Percentiles rank a stretch among this genome's conserved stretches.
Evolutionary conservation across 148 eudicot species (phyloP).

Genomic region (Fagopyrum esculentum): DNA sequence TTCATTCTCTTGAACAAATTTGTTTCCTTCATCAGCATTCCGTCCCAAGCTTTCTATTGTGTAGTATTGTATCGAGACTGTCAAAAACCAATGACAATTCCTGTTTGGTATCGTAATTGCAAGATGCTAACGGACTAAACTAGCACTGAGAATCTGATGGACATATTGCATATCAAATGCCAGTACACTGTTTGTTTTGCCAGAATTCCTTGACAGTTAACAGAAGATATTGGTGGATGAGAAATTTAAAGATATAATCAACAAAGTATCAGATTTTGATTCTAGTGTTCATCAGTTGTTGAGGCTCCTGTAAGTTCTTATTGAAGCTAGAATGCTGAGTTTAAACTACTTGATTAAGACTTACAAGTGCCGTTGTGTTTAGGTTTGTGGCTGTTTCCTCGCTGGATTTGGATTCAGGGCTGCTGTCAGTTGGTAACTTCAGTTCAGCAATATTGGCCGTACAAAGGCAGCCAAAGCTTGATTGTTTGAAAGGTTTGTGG

Average conservation of each 20-base stretch:
- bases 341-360: constrained; percentile 1
- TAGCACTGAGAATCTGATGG: neutral
- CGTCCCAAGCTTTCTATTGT: neutral
- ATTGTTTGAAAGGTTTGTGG: constrained; percentile 57
- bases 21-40: neutral
- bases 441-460: constrained; percentile 45
- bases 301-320: constrained; percentile 75
- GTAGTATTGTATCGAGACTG: neutral
- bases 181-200: neutral
- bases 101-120: neutral
- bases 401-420: constrained; percentile 61
- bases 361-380: constrained; percentile 7
- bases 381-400: constrained; percentile 71
- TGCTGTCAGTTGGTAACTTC: constrained; percentile 61
- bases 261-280: constrained; percentile 49
- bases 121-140: neutral
- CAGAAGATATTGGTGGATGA: constrained; percentile 60
- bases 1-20: neutral
- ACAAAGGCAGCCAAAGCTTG: constrained; percentile 69
- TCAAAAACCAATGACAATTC: too few relatives aligned
- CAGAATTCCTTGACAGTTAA: constrained; percentile 41
- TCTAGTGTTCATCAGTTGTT: constrained; percentile 58
- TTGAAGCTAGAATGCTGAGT: neutral
- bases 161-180: neutral
- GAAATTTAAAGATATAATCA: constrained; percentile 49